A percentile compares a stretch with the other conserved stretches of the same genome.
Conservation (phyloP, 306 rosid species). For the Alnus rubra region DNA sequence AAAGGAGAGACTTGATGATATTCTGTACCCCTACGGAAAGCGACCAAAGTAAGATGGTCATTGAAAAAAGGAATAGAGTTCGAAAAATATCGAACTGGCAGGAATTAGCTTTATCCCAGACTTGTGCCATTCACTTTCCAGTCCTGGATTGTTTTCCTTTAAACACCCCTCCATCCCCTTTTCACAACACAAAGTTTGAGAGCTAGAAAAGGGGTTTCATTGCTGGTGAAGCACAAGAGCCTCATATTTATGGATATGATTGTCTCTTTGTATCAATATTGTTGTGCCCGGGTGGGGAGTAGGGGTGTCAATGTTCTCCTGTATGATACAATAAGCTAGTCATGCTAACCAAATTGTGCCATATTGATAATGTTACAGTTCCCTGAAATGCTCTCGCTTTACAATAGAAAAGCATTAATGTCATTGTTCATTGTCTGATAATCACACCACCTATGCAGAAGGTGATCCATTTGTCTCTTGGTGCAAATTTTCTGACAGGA, state of each 20-base stretch:
- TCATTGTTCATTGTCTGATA: not conserved
- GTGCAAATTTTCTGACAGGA: not conserved
- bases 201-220: not conserved
- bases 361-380: not conserved
- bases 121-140: not conserved
- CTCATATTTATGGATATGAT: not conserved
- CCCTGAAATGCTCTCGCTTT: not conserved
- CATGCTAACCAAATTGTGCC: not conserved
- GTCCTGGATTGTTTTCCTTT: not conserved
- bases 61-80: not conserved
- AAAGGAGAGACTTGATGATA: conserved; percentile 5
- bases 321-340: not conserved
- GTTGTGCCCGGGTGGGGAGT: not conserved
- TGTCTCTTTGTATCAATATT: not conserved
- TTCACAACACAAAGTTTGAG: not conserved
- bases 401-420: not conserved
- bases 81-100: not conserved
- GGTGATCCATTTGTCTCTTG: too few species aligned
- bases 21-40: conserved; percentile 9
- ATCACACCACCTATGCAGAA: not conserved
- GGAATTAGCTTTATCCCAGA: not conserved
- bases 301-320: not conserved
- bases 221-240: not conserved
- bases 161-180: not conserved
- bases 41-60: conserved; percentile 6